Evolutionary conservation across 495 filamentous ascomycete species (phyloP).

Genomic region (Schizothecium vesticola): DNA sequence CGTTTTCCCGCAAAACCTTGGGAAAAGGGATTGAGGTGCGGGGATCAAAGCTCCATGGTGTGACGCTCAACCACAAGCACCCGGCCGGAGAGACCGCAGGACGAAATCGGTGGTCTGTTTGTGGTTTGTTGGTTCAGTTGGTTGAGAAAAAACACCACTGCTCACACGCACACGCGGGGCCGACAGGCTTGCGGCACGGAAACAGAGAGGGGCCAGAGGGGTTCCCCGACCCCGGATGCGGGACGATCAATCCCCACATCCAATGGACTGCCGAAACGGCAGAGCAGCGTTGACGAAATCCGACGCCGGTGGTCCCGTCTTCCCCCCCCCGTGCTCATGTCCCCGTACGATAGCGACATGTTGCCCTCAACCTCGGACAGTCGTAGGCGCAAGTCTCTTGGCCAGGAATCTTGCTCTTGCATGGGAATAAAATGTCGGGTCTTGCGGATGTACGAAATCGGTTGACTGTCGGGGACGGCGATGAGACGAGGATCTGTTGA

Average conservation of each 20-base stretch:
- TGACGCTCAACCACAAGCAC: neutral
- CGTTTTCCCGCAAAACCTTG: neutral
- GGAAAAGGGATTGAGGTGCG: neutral
- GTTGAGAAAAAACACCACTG: neutral
- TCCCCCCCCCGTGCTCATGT: neutral
- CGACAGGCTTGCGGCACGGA: neutral
- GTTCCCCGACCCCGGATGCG: conserved; percentile 22
- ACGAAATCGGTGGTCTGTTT: neutral
- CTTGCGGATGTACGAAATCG: neutral
- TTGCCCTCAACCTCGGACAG: neutral
- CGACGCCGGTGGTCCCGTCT: conserved; percentile 1
- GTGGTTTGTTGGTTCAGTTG: neutral
- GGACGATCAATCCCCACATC: conserved; percentile 29
- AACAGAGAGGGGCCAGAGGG: neutral
- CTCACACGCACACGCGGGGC: neutral
- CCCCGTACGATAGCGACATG: neutral
- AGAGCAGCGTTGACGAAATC: conserved; percentile 8
- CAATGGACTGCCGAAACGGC: conserved; percentile 20
- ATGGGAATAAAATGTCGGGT: neutral
- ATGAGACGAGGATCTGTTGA: neutral
- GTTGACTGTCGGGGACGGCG: neutral
- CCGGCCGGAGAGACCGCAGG: neutral
- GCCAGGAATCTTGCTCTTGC: neutral
- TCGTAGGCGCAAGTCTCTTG: neutral
- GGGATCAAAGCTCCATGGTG: neutral